These are phyloP conservation scores for Hanseniaspora thailandica DNA, from an alignment of 805 yeast species.

Conservation along the genomic window DNA sequence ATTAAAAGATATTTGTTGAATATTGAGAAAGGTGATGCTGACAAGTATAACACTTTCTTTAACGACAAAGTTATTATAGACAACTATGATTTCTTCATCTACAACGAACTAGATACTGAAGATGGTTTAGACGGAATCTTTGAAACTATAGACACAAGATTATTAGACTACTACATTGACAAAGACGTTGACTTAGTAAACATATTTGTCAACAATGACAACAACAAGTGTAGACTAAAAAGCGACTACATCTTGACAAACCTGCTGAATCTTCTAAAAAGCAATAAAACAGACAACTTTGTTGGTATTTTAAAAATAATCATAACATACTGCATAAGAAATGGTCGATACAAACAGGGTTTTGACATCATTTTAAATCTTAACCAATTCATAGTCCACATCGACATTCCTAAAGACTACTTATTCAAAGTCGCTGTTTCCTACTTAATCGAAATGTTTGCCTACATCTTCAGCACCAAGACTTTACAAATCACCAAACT, in stretches of 20 bases:
- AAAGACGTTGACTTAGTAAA: slow-evolving; percentile 46
- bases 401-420: slow-evolving; percentile 1
- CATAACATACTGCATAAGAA: slow-evolving; percentile 13
- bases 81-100: slow-evolving; percentile 23
- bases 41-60: slow-evolving; percentile 21
- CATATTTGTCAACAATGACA: slow-evolving; percentile 33
- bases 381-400: neutral
- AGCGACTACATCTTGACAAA: slow-evolving; percentile 29
- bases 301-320: neutral
- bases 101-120: slow-evolving; percentile 25
- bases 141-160: slow-evolving; percentile 45
- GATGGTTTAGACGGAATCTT: slow-evolving; percentile 20
- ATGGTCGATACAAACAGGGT: slow-evolving; percentile 16
- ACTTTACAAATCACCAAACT: neutral
- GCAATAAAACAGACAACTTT: neutral
- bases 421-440: neutral
- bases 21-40: slow-evolving; percentile 18
- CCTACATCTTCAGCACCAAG: neutral
- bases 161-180: slow-evolving; percentile 39
- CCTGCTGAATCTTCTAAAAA: slow-evolving; percentile 15
- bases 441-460: slow-evolving; percentile 3
- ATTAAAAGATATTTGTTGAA: slow-evolving; percentile 35
- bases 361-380: neutral
- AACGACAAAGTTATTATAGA: slow-evolving; percentile 18
- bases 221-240: slow-evolving; percentile 27